Conservation (phyloP, 441 rosid genomes). For the Gossypium trilobum region DNA sequence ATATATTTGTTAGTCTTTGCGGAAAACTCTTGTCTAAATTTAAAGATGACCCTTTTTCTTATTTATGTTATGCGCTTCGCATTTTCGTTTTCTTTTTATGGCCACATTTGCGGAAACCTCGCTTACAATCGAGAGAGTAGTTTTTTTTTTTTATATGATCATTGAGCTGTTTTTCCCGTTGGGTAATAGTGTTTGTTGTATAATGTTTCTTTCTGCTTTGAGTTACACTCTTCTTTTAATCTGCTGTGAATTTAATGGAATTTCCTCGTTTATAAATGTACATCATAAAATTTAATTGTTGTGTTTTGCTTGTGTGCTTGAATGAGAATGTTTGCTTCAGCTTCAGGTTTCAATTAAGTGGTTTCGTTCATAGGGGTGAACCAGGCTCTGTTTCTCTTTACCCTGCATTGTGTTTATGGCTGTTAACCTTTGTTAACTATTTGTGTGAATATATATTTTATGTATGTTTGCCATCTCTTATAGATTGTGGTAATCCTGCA, state of each 20-base stretch:
- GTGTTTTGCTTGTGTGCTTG: neutral
- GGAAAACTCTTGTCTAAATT: neutral
- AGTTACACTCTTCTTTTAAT: neutral
- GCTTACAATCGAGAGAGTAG: no score
- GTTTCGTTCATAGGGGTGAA: neutral
- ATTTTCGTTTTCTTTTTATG: neutral
- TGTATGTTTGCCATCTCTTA: slow-evolving; percentile 21
- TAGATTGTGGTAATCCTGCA: slow-evolving; percentile 22
- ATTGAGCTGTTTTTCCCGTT: neutral
- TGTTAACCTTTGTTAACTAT: slow-evolving; percentile 37
- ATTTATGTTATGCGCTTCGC: neutral
- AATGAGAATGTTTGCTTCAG: neutral
- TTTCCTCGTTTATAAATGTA: neutral
- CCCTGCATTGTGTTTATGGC: slow-evolving; percentile 1
- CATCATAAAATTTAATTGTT: neutral
- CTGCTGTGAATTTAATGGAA: neutral
- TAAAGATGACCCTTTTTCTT: neutral
- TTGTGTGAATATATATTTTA: slow-evolving; percentile 1
- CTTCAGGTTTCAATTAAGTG: neutral
- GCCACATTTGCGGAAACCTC: neutral
- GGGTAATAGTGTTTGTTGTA: neutral
- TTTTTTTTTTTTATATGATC: no score
- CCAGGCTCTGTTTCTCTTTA: neutral
- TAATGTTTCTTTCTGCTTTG: neutral
- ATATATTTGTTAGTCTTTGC: neutral